Evolutionary conservation across 1,139 yeast species (phyloP), one percentile per base, ranked within the genome.

Genomic region (Suhomyces kunorum): DNA sequence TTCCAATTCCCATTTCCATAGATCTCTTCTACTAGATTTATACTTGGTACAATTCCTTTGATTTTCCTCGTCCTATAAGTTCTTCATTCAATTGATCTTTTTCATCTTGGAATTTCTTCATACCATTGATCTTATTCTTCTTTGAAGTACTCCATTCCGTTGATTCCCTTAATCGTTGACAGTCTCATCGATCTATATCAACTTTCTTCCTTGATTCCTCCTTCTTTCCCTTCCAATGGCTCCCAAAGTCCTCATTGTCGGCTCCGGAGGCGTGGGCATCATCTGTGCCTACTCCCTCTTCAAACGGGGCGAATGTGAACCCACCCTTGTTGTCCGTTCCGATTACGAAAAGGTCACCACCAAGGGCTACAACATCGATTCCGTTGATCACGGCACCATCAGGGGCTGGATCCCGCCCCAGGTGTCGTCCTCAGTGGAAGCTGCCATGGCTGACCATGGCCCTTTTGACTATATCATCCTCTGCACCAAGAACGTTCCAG

Each of bases 401-500:
- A 54, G 59, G 12, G 57, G 61, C 29, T 85, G 81, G 78, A 71
- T 68, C 46, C 92, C 94, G 0, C 59, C 66, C 19, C 59, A 70
- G 42, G 52, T 78, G 0, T 74, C 66, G 34, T 54, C 50, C 16
- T 58, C 68, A 4, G 71, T 80, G 1, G 64, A 62, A 1, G 80
- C 75, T 26, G 85, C 83, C 0, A 53, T 46, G 12, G 46, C 46
- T 25, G 47, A 53, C 24, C 54, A 53, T 40, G 79, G 82, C 0
- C 79, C 77, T 1, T 86, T 76, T 53, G 95, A 86, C 53, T 87
- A 70, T 53, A 69, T 85, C 17, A 68, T 86, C 5, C 74, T 86
- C 26, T 72, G 88, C 33, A 83, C 88, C 32, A 87, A 87, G 56
- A 84, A 83, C 51, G 71, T 84, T 20, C 95, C 95, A 5, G 95